Percentiles rank a stretch among this genome's conserved stretches.
Conservation (phyloP, 345 rosid genomes). For the Eucalyptus viminalis region DNA sequence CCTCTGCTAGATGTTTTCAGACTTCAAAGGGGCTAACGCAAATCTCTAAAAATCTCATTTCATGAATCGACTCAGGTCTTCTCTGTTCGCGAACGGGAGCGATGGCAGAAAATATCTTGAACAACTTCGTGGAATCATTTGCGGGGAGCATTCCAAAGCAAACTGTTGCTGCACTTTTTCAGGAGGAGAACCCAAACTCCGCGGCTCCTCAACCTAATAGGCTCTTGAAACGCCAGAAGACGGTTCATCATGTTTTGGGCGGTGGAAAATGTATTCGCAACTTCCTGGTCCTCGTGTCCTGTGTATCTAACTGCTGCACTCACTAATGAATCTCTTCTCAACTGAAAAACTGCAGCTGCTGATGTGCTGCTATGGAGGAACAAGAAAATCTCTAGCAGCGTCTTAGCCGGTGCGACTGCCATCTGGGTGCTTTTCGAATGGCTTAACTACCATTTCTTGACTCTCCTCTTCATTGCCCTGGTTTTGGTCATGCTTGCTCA, state of each 20-base stretch:
- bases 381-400: slow-evolving; percentile 78
- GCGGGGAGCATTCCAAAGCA: slow-evolving; percentile 46
- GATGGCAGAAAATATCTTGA: slow-evolving; percentile 65
- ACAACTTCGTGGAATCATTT: slow-evolving; percentile 52
- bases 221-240: slow-evolving; percentile 72
- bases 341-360: slow-evolving; percentile 53
- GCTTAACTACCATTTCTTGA: slow-evolving; percentile 73
- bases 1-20: neutral
- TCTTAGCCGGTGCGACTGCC: slow-evolving; percentile 55
- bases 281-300: neutral
- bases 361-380: slow-evolving; percentile 92
- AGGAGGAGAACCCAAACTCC: slow-evolving; percentile 31
- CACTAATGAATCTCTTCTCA: neutral
- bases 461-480: slow-evolving; percentile 52
- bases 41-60: neutral
- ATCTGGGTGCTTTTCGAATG: slow-evolving; percentile 86
- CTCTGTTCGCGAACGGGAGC: slow-evolving; percentile 6
- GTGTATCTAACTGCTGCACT: neutral
- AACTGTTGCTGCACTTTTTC: slow-evolving; percentile 42
- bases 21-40: neutral
- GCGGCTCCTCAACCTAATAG: slow-evolving; percentile 42
- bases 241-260: slow-evolving; percentile 67
- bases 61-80: neutral
- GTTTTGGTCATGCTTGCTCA: slow-evolving; percentile 78
- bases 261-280: slow-evolving; percentile 79